Evolutionary conservation across 2,329 filamentous ascomycete species (phyloP).

Genomic region (Byssochlamys sp.): DNA sequence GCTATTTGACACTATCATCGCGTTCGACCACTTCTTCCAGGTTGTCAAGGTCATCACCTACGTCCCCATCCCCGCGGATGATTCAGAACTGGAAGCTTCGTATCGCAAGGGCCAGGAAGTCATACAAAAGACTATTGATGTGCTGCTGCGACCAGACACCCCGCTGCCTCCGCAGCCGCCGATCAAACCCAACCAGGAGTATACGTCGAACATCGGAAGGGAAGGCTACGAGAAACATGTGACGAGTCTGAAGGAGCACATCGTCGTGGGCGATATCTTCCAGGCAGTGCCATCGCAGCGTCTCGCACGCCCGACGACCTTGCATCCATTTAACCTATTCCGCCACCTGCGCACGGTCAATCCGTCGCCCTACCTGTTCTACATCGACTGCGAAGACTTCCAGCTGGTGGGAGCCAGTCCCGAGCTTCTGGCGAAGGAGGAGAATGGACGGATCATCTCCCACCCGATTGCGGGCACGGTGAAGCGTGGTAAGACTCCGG

Average conservation of each 20-base stretch:
- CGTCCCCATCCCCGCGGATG: conserved; percentile 56
- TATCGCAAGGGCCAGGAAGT: conserved; percentile 59
- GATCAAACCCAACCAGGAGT: conserved; percentile 64
- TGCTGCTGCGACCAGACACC: conserved; percentile 63
- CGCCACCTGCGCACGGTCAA: conserved; percentile 93
- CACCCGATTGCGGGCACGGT: conserved; percentile 96
- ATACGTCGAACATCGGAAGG: conserved; percentile 83
- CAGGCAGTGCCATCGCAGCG: conserved; percentile 93
- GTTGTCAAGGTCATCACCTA: conserved; percentile 91
- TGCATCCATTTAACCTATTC: conserved; percentile 98
- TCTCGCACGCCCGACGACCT: conserved; percentile 73
- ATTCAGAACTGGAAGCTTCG: conserved; percentile 52
- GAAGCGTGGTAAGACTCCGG: conserved; percentile 67
- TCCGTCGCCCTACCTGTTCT: conserved; percentile 94
- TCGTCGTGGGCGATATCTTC: conserved; percentile 86
- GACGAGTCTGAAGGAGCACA: conserved; percentile 75
- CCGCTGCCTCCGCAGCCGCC: conserved; percentile 68
- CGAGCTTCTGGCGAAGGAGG: conserved; percentile 85
- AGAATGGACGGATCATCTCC: conserved; percentile 77
- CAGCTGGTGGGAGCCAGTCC: conserved; percentile 92
- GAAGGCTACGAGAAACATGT: conserved; percentile 88
- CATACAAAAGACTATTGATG: conserved; percentile 59
- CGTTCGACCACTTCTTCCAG: conserved; percentile 89
- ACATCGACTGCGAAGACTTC: conserved; percentile 81
- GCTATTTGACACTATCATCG: conserved; percentile 88